Percentiles rank a stretch among this genome's conserved stretches.
These are phyloP conservation scores for Wickerhamiella qilinensis DNA, from an alignment of 805 yeast genomes.

Conservation along the genomic window DNA sequence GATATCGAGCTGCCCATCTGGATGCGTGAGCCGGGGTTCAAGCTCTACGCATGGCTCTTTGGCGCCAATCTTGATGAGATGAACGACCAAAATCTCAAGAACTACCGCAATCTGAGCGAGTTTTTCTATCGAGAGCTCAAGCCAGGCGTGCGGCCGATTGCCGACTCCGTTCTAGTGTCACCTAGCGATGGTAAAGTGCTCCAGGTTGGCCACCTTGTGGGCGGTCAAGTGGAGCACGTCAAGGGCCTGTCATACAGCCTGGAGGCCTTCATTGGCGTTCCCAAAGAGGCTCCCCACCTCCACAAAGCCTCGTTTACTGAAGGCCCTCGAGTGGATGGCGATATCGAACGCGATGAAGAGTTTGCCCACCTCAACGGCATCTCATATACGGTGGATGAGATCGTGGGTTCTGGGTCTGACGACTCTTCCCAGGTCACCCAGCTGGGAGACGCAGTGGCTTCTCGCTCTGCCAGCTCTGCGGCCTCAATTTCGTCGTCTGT, in stretches of 20 bases:
- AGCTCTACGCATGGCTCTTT: slow-evolving; percentile 59
- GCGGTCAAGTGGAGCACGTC: slow-evolving; percentile 69
- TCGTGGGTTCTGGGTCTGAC: slow-evolving; percentile 30
- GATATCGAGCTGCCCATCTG: slow-evolving; percentile 71
- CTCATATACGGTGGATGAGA: slow-evolving; percentile 49
- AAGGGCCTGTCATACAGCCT: slow-evolving; percentile 90
- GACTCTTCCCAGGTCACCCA: slow-evolving; percentile 33
- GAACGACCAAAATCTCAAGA: slow-evolving; percentile 59
- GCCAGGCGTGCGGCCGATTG: slow-evolving; percentile 67
- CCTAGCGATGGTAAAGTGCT: slow-evolving; percentile 91
- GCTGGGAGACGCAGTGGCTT: slow-evolving; percentile 53
- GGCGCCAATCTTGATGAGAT: slow-evolving; percentile 85
- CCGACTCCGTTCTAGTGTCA: slow-evolving; percentile 49
- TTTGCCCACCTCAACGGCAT: slow-evolving; percentile 71
- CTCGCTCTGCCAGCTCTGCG: slow-evolving; percentile 11
- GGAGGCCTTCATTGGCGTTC: slow-evolving; percentile 63
- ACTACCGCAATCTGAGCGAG: slow-evolving; percentile 70
- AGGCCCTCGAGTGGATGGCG: slow-evolving; percentile 12
- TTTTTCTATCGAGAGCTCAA: slow-evolving; percentile 74
- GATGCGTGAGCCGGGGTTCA: slow-evolving; percentile 70
- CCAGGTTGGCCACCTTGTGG: slow-evolving; percentile 66
- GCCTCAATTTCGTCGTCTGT: neutral
- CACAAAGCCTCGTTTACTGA: neutral
- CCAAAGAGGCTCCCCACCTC: slow-evolving; percentile 10
- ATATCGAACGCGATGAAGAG: slow-evolving; percentile 42